These are phyloP conservation scores for Talaromyces pinophilus DNA, from an alignment of 2,329 filamentous ascomycete species.

Conservation along the genomic window DNA sequence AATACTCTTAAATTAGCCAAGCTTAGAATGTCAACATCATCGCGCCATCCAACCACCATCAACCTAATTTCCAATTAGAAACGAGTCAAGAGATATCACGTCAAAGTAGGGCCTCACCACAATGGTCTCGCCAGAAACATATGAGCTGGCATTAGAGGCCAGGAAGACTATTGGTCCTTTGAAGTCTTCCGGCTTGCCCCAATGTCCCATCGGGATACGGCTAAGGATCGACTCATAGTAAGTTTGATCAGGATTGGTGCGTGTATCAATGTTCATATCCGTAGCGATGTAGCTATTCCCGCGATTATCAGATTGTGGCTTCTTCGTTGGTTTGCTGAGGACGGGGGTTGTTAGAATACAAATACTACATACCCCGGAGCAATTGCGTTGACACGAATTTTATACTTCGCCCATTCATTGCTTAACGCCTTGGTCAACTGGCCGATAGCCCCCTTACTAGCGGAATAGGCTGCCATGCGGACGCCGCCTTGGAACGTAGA, in stretches of 20 bases:
- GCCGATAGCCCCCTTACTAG: constrained; percentile 15
- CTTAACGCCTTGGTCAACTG: constrained; percentile 19
- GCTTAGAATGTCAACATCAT: neutral
- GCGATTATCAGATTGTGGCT: neutral
- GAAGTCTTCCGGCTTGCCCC: constrained; percentile 25
- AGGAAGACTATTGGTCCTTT: constrained; percentile 23
- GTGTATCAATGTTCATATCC: constrained; percentile 23
- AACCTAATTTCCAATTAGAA: constrained; percentile 3
- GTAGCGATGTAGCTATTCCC: constrained; percentile 24
- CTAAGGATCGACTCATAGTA: constrained; percentile 14
- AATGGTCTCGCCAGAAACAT: constrained; percentile 24
- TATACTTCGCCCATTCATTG: constrained; percentile 27
- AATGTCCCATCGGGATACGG: constrained; percentile 24
- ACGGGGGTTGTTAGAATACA: neutral
- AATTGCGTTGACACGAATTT: constrained; percentile 28
- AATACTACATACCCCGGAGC: constrained; percentile 23
- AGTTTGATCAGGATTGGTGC: constrained; percentile 1
- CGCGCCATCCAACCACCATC: constrained; percentile 17
- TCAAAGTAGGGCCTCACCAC: constrained; percentile 6
- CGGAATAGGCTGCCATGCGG: constrained; percentile 13
- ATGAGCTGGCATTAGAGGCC: constrained; percentile 23
- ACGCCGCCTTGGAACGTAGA: constrained; percentile 17
- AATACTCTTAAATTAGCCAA: neutral
- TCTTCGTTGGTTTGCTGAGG: neutral
- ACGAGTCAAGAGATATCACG: neutral